Evolutionary conservation across 495 filamentous ascomycete genomes (phyloP), one percentile per base, ranked within the genome.

Genomic region (Darksidea phi): DNA sequence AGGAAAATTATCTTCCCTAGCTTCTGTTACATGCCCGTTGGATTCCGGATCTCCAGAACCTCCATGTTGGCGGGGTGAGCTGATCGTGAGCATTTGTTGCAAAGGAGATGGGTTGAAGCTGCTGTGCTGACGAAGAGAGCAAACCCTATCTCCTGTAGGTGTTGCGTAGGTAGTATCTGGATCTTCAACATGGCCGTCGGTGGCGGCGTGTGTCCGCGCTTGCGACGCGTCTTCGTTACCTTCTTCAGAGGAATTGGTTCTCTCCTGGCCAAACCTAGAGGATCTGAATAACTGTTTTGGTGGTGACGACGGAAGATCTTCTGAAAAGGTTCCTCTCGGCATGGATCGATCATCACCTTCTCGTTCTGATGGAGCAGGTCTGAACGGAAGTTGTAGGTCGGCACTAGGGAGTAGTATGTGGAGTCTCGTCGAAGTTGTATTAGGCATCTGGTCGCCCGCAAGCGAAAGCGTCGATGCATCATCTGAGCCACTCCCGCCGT

Each of bases 221-320:
- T 43, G 15, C 28, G 57, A 10, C 20, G 38, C 28, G 1, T 17
- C 18, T 48, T 49, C 45, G 47, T n/a, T 54, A 13, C 12, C 7
- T 6, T 61, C 57, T 48, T 66, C 52, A 12, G 63, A 53, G n/a
- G 63, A 23, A 45, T 54, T 61, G 11, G 50, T 45, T 28, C 57
- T 23, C 21, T 51, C 28, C 15, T 34, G 28, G 23, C 48, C 59
- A 32, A 63, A 63, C 6, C 41, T 43, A 15, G 54, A 51, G 12
- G 49, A 53, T 24, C 54, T 49, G 51, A 56, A 59, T 18, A 42
- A 42, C 23, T 61, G 36, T 46, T 61, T 64, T 37, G 59, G 52
- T 21, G 60, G 59, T 11, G 59, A 57, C 4, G 54, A 36, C 38
- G 58, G 20, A 18, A 13, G 25, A 13, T 54, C 58, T 7, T 59